These are phyloP conservation scores for Friedmanniomyces endolithicus DNA, from an alignment of 495 filamentous ascomycete species.

Conservation along the genomic window DNA sequence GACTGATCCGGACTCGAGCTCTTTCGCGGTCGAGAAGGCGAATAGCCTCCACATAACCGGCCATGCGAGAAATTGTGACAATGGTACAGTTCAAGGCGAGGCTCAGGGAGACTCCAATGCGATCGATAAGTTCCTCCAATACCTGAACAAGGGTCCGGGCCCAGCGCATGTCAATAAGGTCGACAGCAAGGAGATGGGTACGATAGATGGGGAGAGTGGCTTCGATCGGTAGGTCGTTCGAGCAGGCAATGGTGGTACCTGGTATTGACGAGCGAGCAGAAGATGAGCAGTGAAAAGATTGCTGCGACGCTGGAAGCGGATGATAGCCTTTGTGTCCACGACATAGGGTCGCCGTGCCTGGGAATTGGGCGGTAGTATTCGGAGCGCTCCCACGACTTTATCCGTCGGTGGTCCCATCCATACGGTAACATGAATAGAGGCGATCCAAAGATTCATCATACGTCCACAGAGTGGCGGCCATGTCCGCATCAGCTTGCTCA, in stretches of 20 bases:
- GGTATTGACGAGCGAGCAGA: not conserved
- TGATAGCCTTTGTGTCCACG: no score
- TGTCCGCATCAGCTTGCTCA: no score
- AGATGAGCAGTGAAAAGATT: not conserved
- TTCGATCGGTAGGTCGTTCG: conserved; percentile 34
- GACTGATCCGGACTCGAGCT: conserved; percentile 31
- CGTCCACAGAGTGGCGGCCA: no score
- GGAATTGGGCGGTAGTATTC: no score
- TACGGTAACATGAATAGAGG: no score
- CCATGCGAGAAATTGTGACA: conserved; percentile 63
- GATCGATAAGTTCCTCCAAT: conserved; percentile 57
- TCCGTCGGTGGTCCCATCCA: no score
- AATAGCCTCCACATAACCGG: conserved; percentile 54
- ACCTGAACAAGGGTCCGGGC: conserved; percentile 60
- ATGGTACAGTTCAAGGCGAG: conserved; percentile 78
- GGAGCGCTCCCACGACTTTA: no score
- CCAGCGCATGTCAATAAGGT: conserved; percentile 57
- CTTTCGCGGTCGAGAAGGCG: conserved; percentile 61
- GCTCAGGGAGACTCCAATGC: conserved; percentile 59
- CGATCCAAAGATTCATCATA: no score
- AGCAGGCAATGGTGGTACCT: not conserved
- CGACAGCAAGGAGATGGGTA: conserved; percentile 51
- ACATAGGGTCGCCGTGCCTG: no score
- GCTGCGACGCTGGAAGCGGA: no score
- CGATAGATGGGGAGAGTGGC: conserved; percentile 47